Evolutionary conservation across 139 green algal species (phyloP), one percentile per base, ranked within the genome.

Genomic region (Gonium pectorale): DNA sequence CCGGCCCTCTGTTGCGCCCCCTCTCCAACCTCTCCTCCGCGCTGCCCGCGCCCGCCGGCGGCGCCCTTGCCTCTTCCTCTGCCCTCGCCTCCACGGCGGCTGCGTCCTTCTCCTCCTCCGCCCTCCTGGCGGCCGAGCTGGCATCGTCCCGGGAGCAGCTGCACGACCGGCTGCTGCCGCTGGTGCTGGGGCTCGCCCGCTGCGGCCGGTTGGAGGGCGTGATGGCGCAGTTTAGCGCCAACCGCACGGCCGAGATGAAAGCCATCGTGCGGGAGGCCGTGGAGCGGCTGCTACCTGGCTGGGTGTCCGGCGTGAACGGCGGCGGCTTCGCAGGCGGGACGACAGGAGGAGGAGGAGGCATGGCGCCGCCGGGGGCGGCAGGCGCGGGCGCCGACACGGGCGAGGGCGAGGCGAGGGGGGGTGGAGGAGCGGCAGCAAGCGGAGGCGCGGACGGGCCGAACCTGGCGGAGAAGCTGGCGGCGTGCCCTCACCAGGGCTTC

Each of bases 131-230:
- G 54, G 73, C 70, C 1, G 86, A 81, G 46, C 31, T 82, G 73
- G 74, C 67, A 37, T 72, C 67, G 37, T 62, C 59, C 26, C 56
- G 79, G 29, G 92, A 90, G n/a, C 62, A 78, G 40, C 78, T 94
- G 68, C 69, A 90, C 31, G 94, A 96, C 62, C 69, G 86, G 59
- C 89, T 97, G 81, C 88, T 96, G 78, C 92, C 93, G 5, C 77
- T 97, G 37, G 94, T 96, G 40, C 83, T 95, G 35, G 94, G 93
- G 40, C 88, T 98, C 80, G 83, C 90, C 40, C 90, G 80, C 15
- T 79, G 64, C 59, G 60, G 44, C 17, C 72, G 72, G 19, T 54
- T 69, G 54, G 52, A 91, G 71, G 63, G 31, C 81, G 77, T 86
- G 7, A 46, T 96, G 68, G 69, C 81, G 52, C 80, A 88, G 60